Percentiles rank a stretch among this genome's conserved stretches.
phyloP scores from a whole-genome alignment of 148 eudicot genomes.

The Salicornia ramosissima region DNA sequence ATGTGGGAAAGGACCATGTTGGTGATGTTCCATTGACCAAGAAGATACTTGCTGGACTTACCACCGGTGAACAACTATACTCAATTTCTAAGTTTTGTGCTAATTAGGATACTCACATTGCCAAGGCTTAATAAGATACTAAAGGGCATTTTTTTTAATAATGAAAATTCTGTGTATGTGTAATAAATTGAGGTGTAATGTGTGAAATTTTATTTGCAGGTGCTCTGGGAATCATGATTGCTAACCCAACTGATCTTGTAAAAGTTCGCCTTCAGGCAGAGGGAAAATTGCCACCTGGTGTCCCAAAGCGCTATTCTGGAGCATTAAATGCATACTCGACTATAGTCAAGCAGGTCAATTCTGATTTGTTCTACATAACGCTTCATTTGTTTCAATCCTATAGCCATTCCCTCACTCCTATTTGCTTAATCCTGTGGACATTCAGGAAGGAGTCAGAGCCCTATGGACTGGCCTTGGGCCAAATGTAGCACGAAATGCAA shows the following conservation, averaged over 20 bases:
- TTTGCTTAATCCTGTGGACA: conserved; percentile 11
- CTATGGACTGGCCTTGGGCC: conserved; percentile 99
- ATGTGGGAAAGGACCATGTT: conserved; percentile 83
- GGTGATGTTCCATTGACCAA: conserved; percentile 88
- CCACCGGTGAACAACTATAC: conserved; percentile 58
- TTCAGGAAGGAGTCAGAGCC: conserved; percentile 84
- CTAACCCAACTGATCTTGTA: conserved; percentile 97
- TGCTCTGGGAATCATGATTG: conserved; percentile 70
- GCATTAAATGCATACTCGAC: conserved; percentile 94
- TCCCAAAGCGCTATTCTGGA: conserved; percentile 85
- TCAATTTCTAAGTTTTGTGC: background rate
- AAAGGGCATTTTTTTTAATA: background rate
- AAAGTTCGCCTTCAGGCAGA: conserved; percentile 98
- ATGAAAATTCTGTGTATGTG: background rate
- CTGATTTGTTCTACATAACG: background rate
- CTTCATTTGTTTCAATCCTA: background rate
- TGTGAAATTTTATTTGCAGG: conserved; percentile 38
- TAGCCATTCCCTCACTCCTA: conserved; percentile 5
- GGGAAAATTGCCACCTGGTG: conserved; percentile 86
- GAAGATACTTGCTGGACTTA: conserved; percentile 90
- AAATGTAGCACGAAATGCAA: conserved; percentile 92
- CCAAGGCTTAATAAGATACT: background rate
- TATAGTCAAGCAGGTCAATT: conserved; percentile 65
- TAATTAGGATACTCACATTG: background rate
- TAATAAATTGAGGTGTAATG: background rate